Evolutionary conservation across 2,329 filamentous ascomycete genomes (phyloP), one percentile per base, ranked within the genome.

Genomic region (Penicillium sp.): DNA sequence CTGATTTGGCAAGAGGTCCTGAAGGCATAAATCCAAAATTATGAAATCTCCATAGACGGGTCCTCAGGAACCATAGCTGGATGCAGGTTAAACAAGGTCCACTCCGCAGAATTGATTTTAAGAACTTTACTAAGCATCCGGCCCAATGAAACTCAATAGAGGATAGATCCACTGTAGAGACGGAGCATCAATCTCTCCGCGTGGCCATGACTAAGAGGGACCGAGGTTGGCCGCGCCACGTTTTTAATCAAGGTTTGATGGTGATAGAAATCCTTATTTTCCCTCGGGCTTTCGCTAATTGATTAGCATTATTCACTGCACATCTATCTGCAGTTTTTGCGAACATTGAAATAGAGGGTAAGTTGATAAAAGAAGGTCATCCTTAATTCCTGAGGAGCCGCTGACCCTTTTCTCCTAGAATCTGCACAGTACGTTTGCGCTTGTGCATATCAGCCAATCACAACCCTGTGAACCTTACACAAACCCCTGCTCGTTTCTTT

Each of bases 111-210:
- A 22, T 20, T 18, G 26, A 45, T 29, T 45, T 45, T 27, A 26
- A 18, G 43, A 27, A 45, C 8, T 14, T 26, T 27, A 26, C 12
- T 45, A 11, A 22, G 25, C 11, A 26, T 18, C 25, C 25, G 25
- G 26, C 25, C 43, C 43, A 31, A 26, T 18, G 11, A 26, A 15
- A 20, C 6, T 18, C 25, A 18, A 29, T 5, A 29, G 2, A 11
- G 11, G 20, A 27, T 15, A 45, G 22, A 18, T 22, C 31, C 33
- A 25, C 46, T 18, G 14, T 25, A 37, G 8, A 49, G 12, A 25
- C 51, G 51, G 51, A 44, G 40, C 37, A 48, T 43, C 27, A 37
- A 45, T 54, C 40, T 44, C 40, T 37, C 51, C 51, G 51, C 51
- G 42, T 46, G 42, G 41, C 41, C 22, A 44, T 25, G 15, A 44